Percentiles rank a stretch among this genome's conserved stretches.
phyloP scores from a whole-genome alignment of 305 asterid species.

The Fraxinus xanthoxyloides region DNA sequence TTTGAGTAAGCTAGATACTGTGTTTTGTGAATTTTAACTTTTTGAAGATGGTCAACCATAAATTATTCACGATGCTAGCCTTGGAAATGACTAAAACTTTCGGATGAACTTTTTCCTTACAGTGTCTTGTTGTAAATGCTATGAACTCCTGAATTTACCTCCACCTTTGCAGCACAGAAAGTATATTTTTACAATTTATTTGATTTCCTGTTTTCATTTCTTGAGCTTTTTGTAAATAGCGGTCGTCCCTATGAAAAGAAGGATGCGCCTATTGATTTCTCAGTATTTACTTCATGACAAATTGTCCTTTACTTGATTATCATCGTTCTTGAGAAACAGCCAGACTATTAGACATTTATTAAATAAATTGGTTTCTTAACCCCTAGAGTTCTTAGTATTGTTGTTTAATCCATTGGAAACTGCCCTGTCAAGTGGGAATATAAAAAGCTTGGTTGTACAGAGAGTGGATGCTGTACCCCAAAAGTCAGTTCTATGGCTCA shows the following conservation, averaged over 20 bases:
- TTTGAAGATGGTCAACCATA: neutral
- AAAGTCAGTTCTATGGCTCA: neutral
- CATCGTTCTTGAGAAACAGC: neutral
- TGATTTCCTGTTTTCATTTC: neutral
- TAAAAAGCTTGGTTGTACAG: neutral
- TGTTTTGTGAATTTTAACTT: neutral
- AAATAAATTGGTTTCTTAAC: neutral
- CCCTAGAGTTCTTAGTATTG: neutral
- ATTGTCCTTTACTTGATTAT: neutral
- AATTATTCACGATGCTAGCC: neutral
- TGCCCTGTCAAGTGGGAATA: neutral
- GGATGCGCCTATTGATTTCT: neutral
- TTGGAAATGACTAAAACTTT: neutral
- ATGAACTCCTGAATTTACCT: neutral
- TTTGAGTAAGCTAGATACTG: neutral
- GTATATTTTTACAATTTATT: neutral
- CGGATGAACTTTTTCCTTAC: neutral
- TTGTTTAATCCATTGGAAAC: neutral
- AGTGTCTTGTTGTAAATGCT: neutral
- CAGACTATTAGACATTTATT: neutral
- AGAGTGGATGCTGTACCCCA: neutral
- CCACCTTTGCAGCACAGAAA: neutral
- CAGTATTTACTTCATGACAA: neutral
- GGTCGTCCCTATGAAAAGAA: neutral
- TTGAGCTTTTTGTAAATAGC: neutral